Evolutionary conservation across 352 stramenopile species (phyloP).

Genomic region (Hyaloperonospora arabidopsidis): DNA sequence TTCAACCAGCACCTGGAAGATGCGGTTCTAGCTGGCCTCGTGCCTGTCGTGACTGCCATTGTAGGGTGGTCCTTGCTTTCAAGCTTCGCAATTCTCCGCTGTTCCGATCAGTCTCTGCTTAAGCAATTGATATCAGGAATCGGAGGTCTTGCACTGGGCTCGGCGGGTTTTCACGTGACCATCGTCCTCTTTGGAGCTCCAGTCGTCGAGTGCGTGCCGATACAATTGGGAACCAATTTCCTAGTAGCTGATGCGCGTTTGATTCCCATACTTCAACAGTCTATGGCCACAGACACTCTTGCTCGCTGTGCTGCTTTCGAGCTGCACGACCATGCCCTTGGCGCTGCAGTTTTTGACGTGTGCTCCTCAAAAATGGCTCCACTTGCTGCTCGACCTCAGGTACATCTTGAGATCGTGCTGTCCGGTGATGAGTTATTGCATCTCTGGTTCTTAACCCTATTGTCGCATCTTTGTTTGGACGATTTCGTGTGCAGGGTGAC

Average conservation of each 20-base stretch:
- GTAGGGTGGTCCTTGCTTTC: conserved; percentile 24
- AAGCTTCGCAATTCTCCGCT: conserved; percentile 25
- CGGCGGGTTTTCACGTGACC: conserved; percentile 41
- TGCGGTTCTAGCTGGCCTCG: conserved; percentile 35
- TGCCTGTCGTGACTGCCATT: conserved; percentile 32
- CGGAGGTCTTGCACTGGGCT: conserved; percentile 32
- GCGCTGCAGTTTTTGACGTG: conserved; percentile 35
- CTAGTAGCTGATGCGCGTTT: conserved; percentile 6
- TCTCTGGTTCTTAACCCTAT: too few relatives aligned
- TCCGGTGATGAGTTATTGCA: too few relatives aligned
- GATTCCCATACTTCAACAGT: conserved; percentile 21
- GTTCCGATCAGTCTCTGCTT: conserved; percentile 5
- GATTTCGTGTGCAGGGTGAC: conserved; percentile 25
- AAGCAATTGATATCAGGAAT: conserved; percentile 18
- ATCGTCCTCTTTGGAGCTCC: conserved; percentile 74
- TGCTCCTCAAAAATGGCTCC: conserved; percentile 33
- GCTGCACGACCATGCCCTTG: conserved; percentile 37
- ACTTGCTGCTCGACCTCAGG: conserved; percentile 50
- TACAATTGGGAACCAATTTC: neutral
- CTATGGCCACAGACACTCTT: conserved; percentile 55
- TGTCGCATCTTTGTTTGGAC: neutral
- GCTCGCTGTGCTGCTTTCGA: conserved; percentile 50
- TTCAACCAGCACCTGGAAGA: conserved; percentile 38
- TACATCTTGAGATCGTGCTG: conserved; percentile 7
- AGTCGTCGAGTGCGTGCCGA: conserved; percentile 40